Percentiles rank a stretch among this genome's conserved stretches.
Evolutionary conservation across 169 alveolate species (phyloP).

Genomic region (Plasmodium inui): DNA sequence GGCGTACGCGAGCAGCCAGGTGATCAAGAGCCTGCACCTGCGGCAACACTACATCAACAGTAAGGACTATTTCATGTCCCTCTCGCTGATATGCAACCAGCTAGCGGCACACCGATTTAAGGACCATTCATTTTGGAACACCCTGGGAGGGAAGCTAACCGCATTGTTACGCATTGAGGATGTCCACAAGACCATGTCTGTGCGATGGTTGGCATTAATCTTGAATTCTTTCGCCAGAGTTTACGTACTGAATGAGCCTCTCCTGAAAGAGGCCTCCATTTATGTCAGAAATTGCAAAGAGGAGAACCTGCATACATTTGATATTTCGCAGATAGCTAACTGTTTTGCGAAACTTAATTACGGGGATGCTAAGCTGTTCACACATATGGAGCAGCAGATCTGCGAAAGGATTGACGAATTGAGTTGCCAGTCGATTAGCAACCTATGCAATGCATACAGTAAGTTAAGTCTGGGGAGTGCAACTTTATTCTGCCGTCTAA

Average conservation of each 20-base stretch:
- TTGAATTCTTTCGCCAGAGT: conserved; percentile 51
- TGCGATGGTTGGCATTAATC: conserved; percentile 49
- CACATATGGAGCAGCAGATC: conserved; percentile 4
- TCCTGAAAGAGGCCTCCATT: conserved; percentile 5
- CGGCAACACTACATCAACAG: conserved; percentile 15
- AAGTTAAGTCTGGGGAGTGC: neutral
- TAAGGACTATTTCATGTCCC: conserved; percentile 62
- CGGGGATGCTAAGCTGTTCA: conserved; percentile 15
- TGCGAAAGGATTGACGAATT: conserved; percentile 19
- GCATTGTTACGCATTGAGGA: conserved; percentile 4
- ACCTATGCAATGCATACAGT: conserved; percentile 55
- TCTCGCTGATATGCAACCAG: conserved; percentile 59
- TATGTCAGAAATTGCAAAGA: conserved; percentile 1
- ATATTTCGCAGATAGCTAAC: conserved; percentile 63
- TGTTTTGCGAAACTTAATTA: conserved; percentile 30
- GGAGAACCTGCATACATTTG: conserved; percentile 43
- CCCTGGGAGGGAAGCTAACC: conserved; percentile 11
- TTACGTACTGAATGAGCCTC: conserved; percentile 1
- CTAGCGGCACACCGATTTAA: conserved; percentile 32
- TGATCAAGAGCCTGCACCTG: conserved; percentile 24
- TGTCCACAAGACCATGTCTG: neutral
- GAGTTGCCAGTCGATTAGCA: conserved; percentile 53
- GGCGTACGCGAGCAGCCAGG: conserved; percentile 35
- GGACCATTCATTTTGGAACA: conserved; percentile 18
- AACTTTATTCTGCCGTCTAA: neutral